These are phyloP conservation scores for Hanseniaspora guilliermondii DNA, from an alignment of 805 yeast genomes.

Conservation along the genomic window DNA sequence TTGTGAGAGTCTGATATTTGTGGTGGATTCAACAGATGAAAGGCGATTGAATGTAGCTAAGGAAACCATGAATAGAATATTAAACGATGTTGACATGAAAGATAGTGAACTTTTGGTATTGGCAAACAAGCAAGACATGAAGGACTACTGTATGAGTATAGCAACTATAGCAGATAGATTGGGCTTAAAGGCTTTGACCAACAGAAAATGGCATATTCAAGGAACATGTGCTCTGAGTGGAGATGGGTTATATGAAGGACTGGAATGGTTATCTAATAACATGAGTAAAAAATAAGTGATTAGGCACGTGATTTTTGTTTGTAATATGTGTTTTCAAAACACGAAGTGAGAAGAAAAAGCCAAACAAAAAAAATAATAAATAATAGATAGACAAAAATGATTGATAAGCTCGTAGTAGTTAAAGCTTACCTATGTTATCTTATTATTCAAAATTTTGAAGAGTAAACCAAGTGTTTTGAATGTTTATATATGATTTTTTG, in stretches of 20 bases:
- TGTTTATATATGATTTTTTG: too few species aligned
- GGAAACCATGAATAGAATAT: conserved; percentile 86
- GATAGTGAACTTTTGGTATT: conserved; percentile 79
- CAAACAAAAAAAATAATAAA: too few species aligned
- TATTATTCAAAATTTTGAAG: too few species aligned
- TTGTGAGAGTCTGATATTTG: conserved; percentile 88
- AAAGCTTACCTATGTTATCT: too few species aligned
- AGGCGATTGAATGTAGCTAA: conserved; percentile 87
- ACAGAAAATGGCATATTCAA: conserved; percentile 93
- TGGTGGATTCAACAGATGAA: conserved; percentile 85
- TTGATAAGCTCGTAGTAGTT: too few species aligned
- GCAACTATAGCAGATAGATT: conserved; percentile 85
- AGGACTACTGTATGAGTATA: conserved; percentile 77
- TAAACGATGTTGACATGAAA: conserved; percentile 85
- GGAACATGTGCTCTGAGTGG: conserved; percentile 93
- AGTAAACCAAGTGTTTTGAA: too few species aligned
- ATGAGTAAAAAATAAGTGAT: conserved; percentile 34
- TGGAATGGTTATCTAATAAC: conserved; percentile 77
- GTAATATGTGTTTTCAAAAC: too few species aligned
- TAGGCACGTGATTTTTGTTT: neutral
- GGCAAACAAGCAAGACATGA: conserved; percentile 90
- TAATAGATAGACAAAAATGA: too few species aligned
- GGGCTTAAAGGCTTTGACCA: conserved; percentile 81
- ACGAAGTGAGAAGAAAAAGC: too few species aligned
- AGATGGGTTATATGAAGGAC: conserved; percentile 86